These are phyloP conservation scores for Odontarrhena argentea DNA, from an alignment of 345 rosid species.

Conservation along the genomic window DNA sequence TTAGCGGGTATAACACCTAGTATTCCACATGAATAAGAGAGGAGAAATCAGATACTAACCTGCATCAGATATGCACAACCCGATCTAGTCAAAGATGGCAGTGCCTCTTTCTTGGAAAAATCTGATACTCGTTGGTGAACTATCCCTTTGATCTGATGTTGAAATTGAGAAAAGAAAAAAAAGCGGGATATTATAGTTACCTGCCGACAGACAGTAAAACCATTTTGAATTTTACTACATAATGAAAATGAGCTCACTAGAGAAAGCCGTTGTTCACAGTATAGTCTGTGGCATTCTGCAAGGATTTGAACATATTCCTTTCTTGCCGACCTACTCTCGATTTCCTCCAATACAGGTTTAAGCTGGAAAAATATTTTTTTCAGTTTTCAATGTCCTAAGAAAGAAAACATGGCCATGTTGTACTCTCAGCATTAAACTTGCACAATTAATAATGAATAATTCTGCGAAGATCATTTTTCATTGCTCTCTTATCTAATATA, in stretches of 20 bases:
- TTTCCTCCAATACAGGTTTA: conserved; percentile 84
- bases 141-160: conserved; percentile 72
- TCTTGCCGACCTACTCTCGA: conserved; percentile 90
- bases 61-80: conserved; percentile 97
- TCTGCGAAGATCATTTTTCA: conserved; percentile 6
- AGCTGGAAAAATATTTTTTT: conserved; percentile 57
- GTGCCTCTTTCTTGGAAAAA: conserved; percentile 84
- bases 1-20: conserved; percentile 23
- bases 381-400: neutral
- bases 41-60: conserved; percentile 47
- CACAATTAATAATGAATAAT: conserved; percentile 11
- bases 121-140: conserved; percentile 88
- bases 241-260: conserved; percentile 55
- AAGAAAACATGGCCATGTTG: neutral
- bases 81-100: conserved; percentile 93
- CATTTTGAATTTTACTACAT: neutral
- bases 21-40: conserved; percentile 16
- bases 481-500: conserved; percentile 11
- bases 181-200: conserved; percentile 18
- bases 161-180: conserved; percentile 16
- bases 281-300: conserved; percentile 88
- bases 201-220: conserved; percentile 25
- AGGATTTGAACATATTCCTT: conserved; percentile 84
- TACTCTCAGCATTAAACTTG: conserved; percentile 13
- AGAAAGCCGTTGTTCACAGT: conserved; percentile 92